Evolutionary conservation across 2,329 filamentous ascomycete species (phyloP).

Genomic region (Allantophomopsis lycopodina): DNA sequence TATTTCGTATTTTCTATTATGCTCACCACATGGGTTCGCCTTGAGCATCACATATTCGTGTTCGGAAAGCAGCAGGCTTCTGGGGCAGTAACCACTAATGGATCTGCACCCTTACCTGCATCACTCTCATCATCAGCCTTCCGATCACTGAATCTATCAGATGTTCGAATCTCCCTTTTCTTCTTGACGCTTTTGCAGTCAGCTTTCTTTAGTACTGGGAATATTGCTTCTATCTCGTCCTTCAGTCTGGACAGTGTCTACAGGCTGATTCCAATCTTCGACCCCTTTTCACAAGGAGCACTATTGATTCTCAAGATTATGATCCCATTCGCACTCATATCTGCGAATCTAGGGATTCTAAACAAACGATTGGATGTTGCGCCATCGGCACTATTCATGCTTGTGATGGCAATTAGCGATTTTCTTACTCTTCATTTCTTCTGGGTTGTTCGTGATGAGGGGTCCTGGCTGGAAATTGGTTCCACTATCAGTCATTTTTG

Average conservation of each 20-base stretch:
- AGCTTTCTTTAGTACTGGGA: slow-evolving; percentile 93
- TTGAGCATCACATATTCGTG: slow-evolving; percentile 66
- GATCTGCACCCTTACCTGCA: slow-evolving; percentile 8
- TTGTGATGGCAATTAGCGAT: slow-evolving; percentile 84
- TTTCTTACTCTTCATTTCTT: slow-evolving; percentile 93
- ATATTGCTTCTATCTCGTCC: slow-evolving; percentile 84
- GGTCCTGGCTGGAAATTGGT: slow-evolving; percentile 94
- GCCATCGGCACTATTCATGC: slow-evolving; percentile 83
- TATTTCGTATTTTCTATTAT: slow-evolving; percentile 80
- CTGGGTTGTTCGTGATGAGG: slow-evolving; percentile 93
- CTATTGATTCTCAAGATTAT: slow-evolving; percentile 81
- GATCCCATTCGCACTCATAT: slow-evolving; percentile 85
- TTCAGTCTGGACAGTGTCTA: slow-evolving; percentile 87
- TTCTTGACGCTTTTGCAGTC: slow-evolving; percentile 92
- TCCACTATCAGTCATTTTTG: slow-evolving; percentile 93
- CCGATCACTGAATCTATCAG: slow-evolving; percentile 64
- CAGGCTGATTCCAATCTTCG: slow-evolving; percentile 81
- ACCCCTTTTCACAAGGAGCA: slow-evolving; percentile 82
- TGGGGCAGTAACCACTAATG: slow-evolving; percentile 5
- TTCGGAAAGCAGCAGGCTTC: slow-evolving; percentile 18
- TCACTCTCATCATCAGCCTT: slow-evolving; percentile 15
- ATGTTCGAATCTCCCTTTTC: slow-evolving; percentile 80
- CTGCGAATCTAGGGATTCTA: slow-evolving; percentile 84
- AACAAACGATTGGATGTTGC: slow-evolving; percentile 75
- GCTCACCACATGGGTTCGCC: slow-evolving; percentile 77